Base-by-base conservation (phyloP, 1,284 basidiomycete species). In the Flammula alnicola region DNA sequence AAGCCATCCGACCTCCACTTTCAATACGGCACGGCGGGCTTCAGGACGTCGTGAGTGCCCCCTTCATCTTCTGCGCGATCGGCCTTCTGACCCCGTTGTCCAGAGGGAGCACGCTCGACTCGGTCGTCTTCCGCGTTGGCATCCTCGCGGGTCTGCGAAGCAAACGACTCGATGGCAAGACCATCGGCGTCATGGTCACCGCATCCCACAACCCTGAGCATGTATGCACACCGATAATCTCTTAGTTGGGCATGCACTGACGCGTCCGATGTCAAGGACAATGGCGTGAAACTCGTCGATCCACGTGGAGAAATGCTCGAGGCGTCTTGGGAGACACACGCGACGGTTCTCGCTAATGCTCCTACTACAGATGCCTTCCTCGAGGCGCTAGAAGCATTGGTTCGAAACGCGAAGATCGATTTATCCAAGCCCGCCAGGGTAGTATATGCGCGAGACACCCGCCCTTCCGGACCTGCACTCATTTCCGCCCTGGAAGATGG, bases 231-330 rank as follows among this genome's bases (percentile, higher is more conserved):
- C 44, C 30, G 39, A 19, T 32, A 41, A 39, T 44, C 29, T 16
- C 45, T 5, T 25, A 40, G 35, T 20, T 39, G 29, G 30, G 23
- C 26, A 25, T 40, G 26, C 36, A n/a, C 42, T 55, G 44, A 51
- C 48, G 52, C 33, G 47, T 38, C 41, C 42, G 41, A 51, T 50
- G 35, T 44, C 40, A 62, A 98, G 93, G 97, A 99, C 70, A 99
- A 99, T 68, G 97, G 97, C 27, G 93, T 98, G 55, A 99, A 99
- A 71, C 84, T 99, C 43, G 93, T 99, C 36, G 97, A 99, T 72
- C 93, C 97, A 12, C 85, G 85, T 10, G 97, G 97, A n/a, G 97
- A 99, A 70, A 99, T 99, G 97, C 82, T 99, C n/a, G 91, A 96
- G 64, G 76, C 90, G 1, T 81, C 91, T 26, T 99, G 97, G 97